A percentile compares a stretch with the other conserved stretches of the same genome.
Evolutionary conservation across 768 basidiomycete genomes (phyloP).

Genomic region (Inosperma sp.): DNA sequence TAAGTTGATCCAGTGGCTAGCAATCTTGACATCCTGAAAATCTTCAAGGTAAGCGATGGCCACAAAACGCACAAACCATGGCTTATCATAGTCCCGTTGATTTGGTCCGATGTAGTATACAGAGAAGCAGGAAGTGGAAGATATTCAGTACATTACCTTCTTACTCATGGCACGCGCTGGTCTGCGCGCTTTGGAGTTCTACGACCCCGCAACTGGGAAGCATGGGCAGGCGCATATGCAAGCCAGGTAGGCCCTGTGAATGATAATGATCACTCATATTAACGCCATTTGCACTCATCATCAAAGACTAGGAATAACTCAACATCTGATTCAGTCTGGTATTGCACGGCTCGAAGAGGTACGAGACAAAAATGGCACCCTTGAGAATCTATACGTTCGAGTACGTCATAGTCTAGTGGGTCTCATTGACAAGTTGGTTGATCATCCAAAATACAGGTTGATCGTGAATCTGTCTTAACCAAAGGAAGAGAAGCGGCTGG

Average conservation of each 20-base stretch:
- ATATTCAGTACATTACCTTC: conserved; percentile 78
- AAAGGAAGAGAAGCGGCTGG: conserved; percentile 65
- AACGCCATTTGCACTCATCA: neutral
- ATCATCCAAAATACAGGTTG: conserved; percentile 43
- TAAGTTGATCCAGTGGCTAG: conserved; percentile 50
- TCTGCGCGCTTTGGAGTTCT: conserved; percentile 75
- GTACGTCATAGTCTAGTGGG: conserved; percentile 36
- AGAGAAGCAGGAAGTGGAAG: conserved; percentile 62
- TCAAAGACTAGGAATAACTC: conserved; percentile 72
- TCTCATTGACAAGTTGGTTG: conserved; percentile 9
- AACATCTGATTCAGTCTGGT: conserved; percentile 67
- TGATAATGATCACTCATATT: conserved; percentile 9
- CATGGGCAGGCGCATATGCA: conserved; percentile 93
- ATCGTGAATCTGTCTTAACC: conserved; percentile 61
- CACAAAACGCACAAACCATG: neutral
- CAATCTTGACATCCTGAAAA: conserved; percentile 69
- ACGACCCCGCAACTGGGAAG: conserved; percentile 74
- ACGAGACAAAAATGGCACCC: conserved; percentile 48
- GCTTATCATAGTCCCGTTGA: neutral
- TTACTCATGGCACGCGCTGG: conserved; percentile 76
- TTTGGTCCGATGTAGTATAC: conserved; percentile 46
- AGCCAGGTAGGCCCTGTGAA: conserved; percentile 56
- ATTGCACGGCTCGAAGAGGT: conserved; percentile 69
- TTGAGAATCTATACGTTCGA: conserved; percentile 66
- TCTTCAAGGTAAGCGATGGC: conserved; percentile 79